Percentiles rank a stretch among this genome's conserved stretches.
Conservation (phyloP, 2,329 filamentous ascomycete genomes). For the Colletotrichum destructivum region DNA sequence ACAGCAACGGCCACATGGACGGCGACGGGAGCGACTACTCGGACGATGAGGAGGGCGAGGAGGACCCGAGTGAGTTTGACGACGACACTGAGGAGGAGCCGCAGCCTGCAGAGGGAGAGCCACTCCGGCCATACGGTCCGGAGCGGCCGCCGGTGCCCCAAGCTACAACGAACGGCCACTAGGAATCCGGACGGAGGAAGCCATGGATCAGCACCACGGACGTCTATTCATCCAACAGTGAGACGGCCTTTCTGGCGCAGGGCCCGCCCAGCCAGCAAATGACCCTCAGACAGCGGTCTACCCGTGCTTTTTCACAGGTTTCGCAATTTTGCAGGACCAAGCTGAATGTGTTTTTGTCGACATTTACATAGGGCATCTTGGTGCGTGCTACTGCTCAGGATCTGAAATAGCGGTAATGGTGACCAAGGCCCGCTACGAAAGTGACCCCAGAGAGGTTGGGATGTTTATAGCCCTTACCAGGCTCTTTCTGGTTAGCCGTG, state of each 20-base stretch:
- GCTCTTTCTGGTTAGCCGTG: constrained; percentile 16
- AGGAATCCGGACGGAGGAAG: constrained; percentile 46
- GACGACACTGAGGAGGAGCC: constrained; percentile 70
- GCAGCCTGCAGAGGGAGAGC: constrained; percentile 53
- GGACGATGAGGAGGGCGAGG: constrained; percentile 74
- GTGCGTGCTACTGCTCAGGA: not conserved
- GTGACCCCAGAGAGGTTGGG: not conserved
- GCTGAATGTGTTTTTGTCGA: constrained; percentile 21
- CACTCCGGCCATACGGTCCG: constrained; percentile 62
- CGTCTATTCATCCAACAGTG: constrained; percentile 9
- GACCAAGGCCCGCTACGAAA: not conserved
- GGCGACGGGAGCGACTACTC: constrained; percentile 76
- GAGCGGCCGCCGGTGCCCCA: constrained; percentile 61
- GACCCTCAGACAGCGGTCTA: constrained; percentile 11
- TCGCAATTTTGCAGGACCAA: constrained; percentile 26
- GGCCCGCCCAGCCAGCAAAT: constrained; percentile 1
- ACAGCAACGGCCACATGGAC: constrained; percentile 63
- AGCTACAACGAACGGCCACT: constrained; percentile 61
- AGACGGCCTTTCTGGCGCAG: constrained; percentile 2
- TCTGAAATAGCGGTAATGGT: not conserved
- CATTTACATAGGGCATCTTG: constrained; percentile 19
- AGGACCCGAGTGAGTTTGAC: constrained; percentile 76
- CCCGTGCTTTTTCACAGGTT: constrained; percentile 23
- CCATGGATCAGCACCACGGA: constrained; percentile 22
- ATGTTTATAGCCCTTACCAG: not conserved